These are phyloP conservation scores for Petasospora fabianii DNA, from an alignment of 1,139 yeast genomes.

Conservation along the genomic window DNA sequence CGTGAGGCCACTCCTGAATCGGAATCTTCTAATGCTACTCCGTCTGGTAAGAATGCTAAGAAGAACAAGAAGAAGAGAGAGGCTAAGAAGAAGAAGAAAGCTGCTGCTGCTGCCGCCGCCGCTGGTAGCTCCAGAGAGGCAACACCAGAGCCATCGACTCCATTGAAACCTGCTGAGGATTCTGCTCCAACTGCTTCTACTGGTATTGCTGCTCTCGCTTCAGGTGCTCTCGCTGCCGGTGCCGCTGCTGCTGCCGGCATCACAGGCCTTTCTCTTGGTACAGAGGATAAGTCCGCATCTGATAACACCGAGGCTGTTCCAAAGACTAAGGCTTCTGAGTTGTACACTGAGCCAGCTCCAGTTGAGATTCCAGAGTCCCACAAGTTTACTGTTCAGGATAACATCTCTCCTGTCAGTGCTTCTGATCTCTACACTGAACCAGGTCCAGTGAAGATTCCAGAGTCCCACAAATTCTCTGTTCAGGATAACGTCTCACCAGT, in stretches of 20 bases:
- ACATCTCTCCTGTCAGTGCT: background rate
- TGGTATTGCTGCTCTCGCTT: background rate
- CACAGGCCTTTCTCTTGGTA: conserved; percentile 1
- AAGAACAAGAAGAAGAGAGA: conserved; percentile 23
- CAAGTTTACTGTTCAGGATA: conserved; percentile 10
- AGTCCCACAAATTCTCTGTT: conserved; percentile 17
- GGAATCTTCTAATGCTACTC: conserved; percentile 4
- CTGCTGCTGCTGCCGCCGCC: conserved; percentile 10
- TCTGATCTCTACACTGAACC: conserved; percentile 12
- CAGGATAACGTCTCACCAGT: conserved; percentile 9
- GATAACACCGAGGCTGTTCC: background rate
- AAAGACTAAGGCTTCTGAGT: background rate
- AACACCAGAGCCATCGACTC: conserved; percentile 13
- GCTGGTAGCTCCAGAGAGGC: conserved; percentile 11
- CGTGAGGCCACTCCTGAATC: conserved; percentile 19
- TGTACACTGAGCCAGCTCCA: conserved; percentile 11
- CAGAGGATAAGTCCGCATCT: too few relatives aligned
- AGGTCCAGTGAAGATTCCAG: conserved; percentile 18
- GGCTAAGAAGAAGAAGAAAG: conserved; percentile 23
- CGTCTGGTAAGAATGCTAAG: conserved; percentile 20
- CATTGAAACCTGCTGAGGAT: conserved; percentile 8
- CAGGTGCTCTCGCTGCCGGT: conserved; percentile 5
- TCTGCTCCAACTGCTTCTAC: conserved; percentile 4
- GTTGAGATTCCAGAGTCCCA: conserved; percentile 16
- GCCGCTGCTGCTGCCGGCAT: conserved; percentile 2